Percentiles rank a stretch among this genome's conserved stretches.
These are phyloP conservation scores for Dissophora ornata DNA, from an alignment of 192 early-diverging fungal species.

Conservation along the genomic window DNA sequence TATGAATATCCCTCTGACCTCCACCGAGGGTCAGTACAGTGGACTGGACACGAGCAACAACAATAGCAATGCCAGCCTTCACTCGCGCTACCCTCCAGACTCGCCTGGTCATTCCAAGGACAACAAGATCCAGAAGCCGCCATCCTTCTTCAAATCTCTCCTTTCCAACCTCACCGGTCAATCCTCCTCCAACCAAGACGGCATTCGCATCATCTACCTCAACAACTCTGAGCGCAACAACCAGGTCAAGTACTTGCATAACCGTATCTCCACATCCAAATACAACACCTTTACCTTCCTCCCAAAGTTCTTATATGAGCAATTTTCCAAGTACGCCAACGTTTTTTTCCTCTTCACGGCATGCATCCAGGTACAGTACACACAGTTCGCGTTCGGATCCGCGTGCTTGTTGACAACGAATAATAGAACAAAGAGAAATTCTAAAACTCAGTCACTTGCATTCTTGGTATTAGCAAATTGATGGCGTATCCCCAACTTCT, in stretches of 20 bases:
- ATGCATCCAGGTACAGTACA: conserved; percentile 93
- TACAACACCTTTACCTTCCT: conserved; percentile 95
- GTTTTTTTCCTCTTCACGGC: conserved; percentile 99
- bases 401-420: too few species aligned
- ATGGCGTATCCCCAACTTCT: conserved; percentile 92
- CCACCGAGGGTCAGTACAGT: conserved; percentile 34
- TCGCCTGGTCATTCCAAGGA: neutral
- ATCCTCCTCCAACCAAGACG: conserved; percentile 33
- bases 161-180: conserved; percentile 19
- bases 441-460: too few species aligned
- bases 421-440: too few species aligned
- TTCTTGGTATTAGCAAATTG: conserved; percentile 87
- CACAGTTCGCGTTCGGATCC: too few species aligned
- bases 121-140: conserved; percentile 14
- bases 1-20: conserved; percentile 57
- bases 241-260: conserved; percentile 87
- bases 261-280: conserved; percentile 95
- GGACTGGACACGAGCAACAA: conserved; percentile 27
- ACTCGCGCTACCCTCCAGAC: conserved; percentile 33
- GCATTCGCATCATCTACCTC: conserved; percentile 85
- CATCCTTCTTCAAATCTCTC: conserved; percentile 8
- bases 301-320: conserved; percentile 95
- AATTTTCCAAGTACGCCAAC: conserved; percentile 99
- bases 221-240: conserved; percentile 86
- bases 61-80: conserved; percentile 12